Evolutionary conservation across 2,329 filamentous ascomycete species (phyloP), one percentile per base, ranked within the genome.

Genomic region (Ceratocystiopsis brevicomis): DNA sequence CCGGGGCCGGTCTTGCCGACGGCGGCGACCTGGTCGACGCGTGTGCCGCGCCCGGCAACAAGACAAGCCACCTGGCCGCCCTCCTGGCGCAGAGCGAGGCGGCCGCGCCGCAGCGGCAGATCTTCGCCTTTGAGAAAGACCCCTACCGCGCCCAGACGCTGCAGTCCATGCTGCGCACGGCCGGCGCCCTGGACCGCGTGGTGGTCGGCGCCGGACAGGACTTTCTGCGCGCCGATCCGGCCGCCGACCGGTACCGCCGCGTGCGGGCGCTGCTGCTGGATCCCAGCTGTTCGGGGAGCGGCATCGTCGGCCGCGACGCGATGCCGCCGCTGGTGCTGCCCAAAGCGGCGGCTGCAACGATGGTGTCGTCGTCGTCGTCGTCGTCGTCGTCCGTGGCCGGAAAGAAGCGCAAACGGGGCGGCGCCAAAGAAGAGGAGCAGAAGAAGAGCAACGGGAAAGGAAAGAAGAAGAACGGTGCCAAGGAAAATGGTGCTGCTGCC

Each of bases 41-140:
- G 0, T 96, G 88, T 57, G 84, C 90, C 0, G 90, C 90, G 1
- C 90, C 90, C 1, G 90, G 90, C 6, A 98, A 98, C 59, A 98
- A 98, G 62, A 96, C 90, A 1, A 96, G 88, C 9, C 90, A 96
- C 58, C 62, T 93, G 39, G 86, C 87, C 0, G 81, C 85, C 2
- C 73, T 95, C 5, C 54, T 90, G 40, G 64, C 57, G 42, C 62
- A 45, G 10, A 19, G 18, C 10, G 8, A 21, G n/a, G 6, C 37
- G 11, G 13, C 15, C 13, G 33, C 33, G 13, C 13, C 33, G 13
- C 38, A 37, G 37, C 54, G 51, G 48, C 44, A 21, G 30, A 78
- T 98, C 19, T 76, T 77, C 50, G 85, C 85, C 0, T 90, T 85
- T 53, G 85, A 93, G 56, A 81, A 82, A 53, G 81, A 92, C 55